Base-by-base conservation (phyloP, 1,139 yeast species). In the Dujonia santamariae region DNA sequence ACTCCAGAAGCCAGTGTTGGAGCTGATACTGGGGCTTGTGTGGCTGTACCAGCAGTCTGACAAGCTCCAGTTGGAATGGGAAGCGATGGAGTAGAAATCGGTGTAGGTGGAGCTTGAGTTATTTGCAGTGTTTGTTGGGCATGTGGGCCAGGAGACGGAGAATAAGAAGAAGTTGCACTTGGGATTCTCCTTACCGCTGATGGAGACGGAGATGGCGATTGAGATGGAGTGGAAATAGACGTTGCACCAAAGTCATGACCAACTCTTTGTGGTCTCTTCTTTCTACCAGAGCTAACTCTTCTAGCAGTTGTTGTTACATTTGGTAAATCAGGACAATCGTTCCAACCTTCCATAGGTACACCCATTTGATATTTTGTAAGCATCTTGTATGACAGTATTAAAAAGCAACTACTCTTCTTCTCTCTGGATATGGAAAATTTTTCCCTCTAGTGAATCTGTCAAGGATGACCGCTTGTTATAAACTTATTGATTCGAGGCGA, bases 281-380 rank as follows among this genome's bases (percentile, higher is more conserved):
- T 29, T 20, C 28, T 28, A 12, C 38, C 21, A 14, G 28, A 27
- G 17, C 28, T 26, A 18, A 34, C 32, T 11, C 35, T 36, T 23
- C 40, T 34, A 11, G 43, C 33, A 17, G 44, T 21, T 34, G 48
- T 41, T 7, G 13, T 17, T 4, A 16, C 30, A 4, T 18, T 25
- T 6, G 27, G 32, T 12, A 45, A 31, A 2, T 54, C 51, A 1
- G 74, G 75, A 45, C 72, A 66, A 44, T 69, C 75, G 40, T 69
- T 69, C 75, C 75, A 69, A 6, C 75, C 74, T 39, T 64, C 68
- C 47, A 63, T 63, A 16, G 54, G 50, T 28, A 55, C 70, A 3
- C 73, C 73, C 37, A 64, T 42, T 44, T 67, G 72, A 44, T 51
- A 61, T 36, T 56, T 63, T 3, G 72, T 62, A 24, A 62, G 46